These are phyloP conservation scores for Saccharomyces hybrid DNA, from an alignment of 1,139 yeast genomes.

Conservation along the genomic window DNA sequence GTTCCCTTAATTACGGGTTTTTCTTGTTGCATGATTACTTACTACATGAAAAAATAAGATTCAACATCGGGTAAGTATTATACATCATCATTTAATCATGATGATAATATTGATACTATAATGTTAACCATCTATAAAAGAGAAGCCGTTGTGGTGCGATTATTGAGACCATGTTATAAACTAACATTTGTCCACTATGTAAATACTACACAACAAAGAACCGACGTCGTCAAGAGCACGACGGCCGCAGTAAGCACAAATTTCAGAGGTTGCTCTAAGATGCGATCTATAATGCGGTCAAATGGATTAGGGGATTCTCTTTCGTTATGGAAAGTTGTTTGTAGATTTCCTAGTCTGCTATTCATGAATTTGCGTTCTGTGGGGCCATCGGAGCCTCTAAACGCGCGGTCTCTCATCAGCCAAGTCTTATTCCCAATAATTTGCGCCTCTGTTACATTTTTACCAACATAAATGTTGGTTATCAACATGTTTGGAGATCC, in stretches of 20 bases:
- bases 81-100: background rate
- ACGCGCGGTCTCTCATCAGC: background rate
- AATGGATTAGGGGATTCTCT: background rate
- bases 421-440: slow-evolving; percentile 67
- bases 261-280: background rate
- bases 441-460: slow-evolving; percentile 76
- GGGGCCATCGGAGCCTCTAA: background rate
- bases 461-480: slow-evolving; percentile 81
- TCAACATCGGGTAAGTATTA: background rate
- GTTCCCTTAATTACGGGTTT: background rate
- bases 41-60: background rate
- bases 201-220: background rate
- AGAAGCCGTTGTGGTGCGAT: background rate
- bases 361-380: background rate
- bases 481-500: slow-evolving; percentile 69
- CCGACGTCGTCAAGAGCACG: background rate
- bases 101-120: background rate
- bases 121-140: background rate
- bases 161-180: background rate
- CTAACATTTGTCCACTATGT: background rate
- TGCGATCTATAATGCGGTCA: background rate
- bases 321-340: background rate
- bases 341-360: background rate
- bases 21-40: background rate
- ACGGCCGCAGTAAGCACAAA: background rate